These are phyloP conservation scores for Breynia disticha DNA, from an alignment of 441 rosid species.

Conservation along the genomic window DNA sequence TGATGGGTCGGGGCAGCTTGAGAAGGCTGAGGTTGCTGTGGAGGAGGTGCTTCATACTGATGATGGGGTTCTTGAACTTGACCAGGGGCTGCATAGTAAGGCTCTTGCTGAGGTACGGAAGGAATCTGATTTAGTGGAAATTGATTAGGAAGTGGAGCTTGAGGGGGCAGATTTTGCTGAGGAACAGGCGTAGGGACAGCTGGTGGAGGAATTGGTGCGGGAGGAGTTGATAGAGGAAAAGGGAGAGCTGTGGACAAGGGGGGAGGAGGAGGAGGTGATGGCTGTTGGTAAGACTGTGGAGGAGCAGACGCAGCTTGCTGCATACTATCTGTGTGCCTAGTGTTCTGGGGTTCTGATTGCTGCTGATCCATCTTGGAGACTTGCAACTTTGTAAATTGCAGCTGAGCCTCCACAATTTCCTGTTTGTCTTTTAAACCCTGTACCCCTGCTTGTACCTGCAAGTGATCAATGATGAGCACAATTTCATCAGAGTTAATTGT, in stretches of 20 bases:
- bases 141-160: constrained; percentile 48
- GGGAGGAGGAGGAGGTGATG: constrained; percentile 26
- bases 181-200: constrained; percentile 31
- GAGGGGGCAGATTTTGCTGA: constrained; percentile 43
- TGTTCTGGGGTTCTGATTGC: constrained; percentile 34
- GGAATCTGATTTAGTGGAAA: constrained; percentile 39
- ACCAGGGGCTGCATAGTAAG: constrained; percentile 47
- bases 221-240: constrained; percentile 31
- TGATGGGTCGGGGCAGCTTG: constrained; percentile 41
- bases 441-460: constrained; percentile 75
- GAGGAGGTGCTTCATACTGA: constrained; percentile 45
- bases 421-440: constrained; percentile 67
- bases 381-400: constrained; percentile 57
- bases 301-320: constrained; percentile 45
- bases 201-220: constrained; percentile 28
- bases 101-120: constrained; percentile 51
- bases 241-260: constrained; percentile 26
- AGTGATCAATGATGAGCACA: neutral
- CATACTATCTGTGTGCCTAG: constrained; percentile 30
- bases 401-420: constrained; percentile 53
- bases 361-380: constrained; percentile 36
- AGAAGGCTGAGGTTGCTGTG: constrained; percentile 37
- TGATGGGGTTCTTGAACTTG: constrained; percentile 52
- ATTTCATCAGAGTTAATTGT: too few species aligned
- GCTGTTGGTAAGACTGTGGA: constrained; percentile 37